Evolutionary conservation across 768 basidiomycete species (phyloP), one percentile per base, ranked within the genome.

Genomic region (Suillus variegatus): DNA sequence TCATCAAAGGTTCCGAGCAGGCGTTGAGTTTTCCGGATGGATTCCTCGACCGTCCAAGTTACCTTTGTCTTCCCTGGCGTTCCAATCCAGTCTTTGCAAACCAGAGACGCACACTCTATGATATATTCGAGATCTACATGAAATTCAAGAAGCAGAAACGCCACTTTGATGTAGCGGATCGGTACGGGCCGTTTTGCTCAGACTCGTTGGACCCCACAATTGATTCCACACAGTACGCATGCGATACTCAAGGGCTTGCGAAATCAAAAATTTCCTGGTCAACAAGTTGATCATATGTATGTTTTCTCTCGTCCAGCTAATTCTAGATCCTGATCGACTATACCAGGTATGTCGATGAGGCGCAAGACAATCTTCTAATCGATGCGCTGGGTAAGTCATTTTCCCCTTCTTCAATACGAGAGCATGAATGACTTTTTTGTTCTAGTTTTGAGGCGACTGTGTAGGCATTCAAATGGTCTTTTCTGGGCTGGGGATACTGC

Each of bases 401-500:
- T 12, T 28, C 20, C 8, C 16, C 10, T 41, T 18, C 38, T 58
- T 58, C n/a, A 10, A 58, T 41, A 58, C 9, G 51, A 54, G 18
- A 12, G 28, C 10, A 4, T 54, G 32, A 54, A 46, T 4, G 14
- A 40, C 16, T 6, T 58, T 38, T 41, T 22, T 41, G 3, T 5
- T 28, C 9, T 25, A 92, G 91, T 92, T 4, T 74, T 92, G 49
- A 78, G 89, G 32, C 78, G 79, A 0, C 71, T 92, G n/a, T 91
- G 88, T 66, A 74, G 74, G 14, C 91, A 91, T 69, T 81, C 85
- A 0, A 77, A 89, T 62, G 90, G 91, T 0, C 75, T 91, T n/a
- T 89, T 92, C 67, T 92, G 89, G 88, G 91, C 90, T 2, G 91
- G 92, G 0, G 91, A 93, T 71, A 92, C 91, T 0, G 90, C 92